Percentiles rank a stretch among this genome's conserved stretches.
These are phyloP conservation scores for Monilinia fructicola DNA, from an alignment of 2,329 filamentous ascomycete genomes.

Conservation along the genomic window DNA sequence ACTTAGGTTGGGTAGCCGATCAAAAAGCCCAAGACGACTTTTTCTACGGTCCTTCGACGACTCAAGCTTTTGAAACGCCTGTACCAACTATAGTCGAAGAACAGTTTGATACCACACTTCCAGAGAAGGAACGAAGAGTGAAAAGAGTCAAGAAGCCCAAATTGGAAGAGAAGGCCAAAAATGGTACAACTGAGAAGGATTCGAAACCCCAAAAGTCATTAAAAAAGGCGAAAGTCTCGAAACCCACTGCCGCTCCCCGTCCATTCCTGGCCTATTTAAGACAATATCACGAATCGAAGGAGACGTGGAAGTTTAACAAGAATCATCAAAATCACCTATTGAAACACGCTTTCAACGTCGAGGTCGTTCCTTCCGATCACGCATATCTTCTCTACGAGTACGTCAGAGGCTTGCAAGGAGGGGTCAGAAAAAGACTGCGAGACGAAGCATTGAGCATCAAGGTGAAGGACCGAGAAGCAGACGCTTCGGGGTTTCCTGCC, in stretches of 20 bases:
- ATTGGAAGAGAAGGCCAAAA: constrained; percentile 25
- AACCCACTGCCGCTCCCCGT: constrained; percentile 39
- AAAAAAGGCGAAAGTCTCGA: constrained; percentile 29
- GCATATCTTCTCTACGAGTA: constrained; percentile 72
- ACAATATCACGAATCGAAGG: constrained; percentile 68
- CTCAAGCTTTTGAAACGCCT: constrained; percentile 34
- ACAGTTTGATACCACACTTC: constrained; percentile 33
- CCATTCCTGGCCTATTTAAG: constrained; percentile 74
- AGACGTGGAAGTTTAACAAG: constrained; percentile 94
- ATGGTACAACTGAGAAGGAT: constrained; percentile 26
- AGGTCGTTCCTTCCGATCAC: constrained; percentile 68
- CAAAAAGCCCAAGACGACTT: constrained; percentile 40
- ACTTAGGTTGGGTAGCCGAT: constrained; percentile 50
- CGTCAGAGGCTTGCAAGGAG: constrained; percentile 75
- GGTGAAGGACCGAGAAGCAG: constrained; percentile 54
- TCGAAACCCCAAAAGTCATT: constrained; percentile 22
- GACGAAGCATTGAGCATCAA: constrained; percentile 64
- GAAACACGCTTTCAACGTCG: constrained; percentile 74
- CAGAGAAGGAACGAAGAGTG: constrained; percentile 37
- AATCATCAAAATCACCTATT: constrained; percentile 83
- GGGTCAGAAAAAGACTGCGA: constrained; percentile 66
- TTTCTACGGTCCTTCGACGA: constrained; percentile 30
- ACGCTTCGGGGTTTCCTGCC: constrained; percentile 49
- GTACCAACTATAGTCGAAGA: constrained; percentile 37
- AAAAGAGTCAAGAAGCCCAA: constrained; percentile 38